These are phyloP conservation scores for Nemania sp. DNA, from an alignment of 2,329 filamentous ascomycete species.

Conservation along the genomic window DNA sequence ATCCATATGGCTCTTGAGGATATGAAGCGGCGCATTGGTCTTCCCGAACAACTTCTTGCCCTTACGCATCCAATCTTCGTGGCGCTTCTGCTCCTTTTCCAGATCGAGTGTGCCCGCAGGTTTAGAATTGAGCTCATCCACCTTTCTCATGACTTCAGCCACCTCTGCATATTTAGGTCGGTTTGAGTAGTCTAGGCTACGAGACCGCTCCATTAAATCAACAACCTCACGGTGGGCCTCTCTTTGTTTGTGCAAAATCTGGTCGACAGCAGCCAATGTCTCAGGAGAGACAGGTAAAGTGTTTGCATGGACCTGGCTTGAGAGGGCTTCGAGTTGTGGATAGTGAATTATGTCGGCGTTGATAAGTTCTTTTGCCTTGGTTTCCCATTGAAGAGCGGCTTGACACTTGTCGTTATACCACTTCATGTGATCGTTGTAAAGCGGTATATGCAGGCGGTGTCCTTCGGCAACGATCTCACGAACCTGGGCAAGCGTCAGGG, in stretches of 20 bases:
- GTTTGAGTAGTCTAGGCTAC: slow-evolving; percentile 73
- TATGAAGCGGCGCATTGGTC: slow-evolving; percentile 94
- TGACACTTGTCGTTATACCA: slow-evolving; percentile 76
- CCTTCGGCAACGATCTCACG: slow-evolving; percentile 78
- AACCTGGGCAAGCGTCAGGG: slow-evolving; percentile 78
- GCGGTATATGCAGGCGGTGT: slow-evolving; percentile 74
- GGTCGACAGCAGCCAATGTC: slow-evolving; percentile 81
- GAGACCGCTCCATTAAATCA: slow-evolving; percentile 78
- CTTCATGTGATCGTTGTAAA: slow-evolving; percentile 78
- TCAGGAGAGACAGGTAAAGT: slow-evolving; percentile 80
- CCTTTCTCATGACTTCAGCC: slow-evolving; percentile 82
- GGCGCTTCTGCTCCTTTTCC: slow-evolving; percentile 90
- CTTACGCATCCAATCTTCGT: slow-evolving; percentile 99
- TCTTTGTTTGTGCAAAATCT: slow-evolving; percentile 92
- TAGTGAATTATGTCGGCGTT: slow-evolving; percentile 91
- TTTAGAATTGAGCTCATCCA: slow-evolving; percentile 91
- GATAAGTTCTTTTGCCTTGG: slow-evolving; percentile 90
- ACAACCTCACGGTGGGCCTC: slow-evolving; percentile 90
- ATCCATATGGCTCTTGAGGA: slow-evolving; percentile 91
- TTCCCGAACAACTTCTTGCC: slow-evolving; percentile 98
- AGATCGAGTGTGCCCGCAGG: slow-evolving; percentile 88
- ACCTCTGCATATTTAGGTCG: slow-evolving; percentile 89
- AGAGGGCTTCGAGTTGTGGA: slow-evolving; percentile 89
- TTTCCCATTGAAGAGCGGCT: slow-evolving; percentile 85
- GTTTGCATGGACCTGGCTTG: slow-evolving; percentile 72